Conservation (phyloP, 176 grass and related monocot genomes). For the Aegilops sharonensis region DNA sequence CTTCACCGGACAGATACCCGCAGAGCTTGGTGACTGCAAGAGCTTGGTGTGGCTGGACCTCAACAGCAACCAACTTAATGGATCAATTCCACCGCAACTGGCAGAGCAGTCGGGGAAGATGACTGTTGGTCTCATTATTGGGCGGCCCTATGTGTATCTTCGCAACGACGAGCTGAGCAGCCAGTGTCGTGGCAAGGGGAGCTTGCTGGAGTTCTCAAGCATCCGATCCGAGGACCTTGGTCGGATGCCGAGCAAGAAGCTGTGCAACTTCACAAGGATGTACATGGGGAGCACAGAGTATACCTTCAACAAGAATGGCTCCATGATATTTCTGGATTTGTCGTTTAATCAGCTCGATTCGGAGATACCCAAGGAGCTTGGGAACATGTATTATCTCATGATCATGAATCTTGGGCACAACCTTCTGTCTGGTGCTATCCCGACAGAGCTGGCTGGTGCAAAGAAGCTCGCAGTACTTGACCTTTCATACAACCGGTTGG, state of each 20-base stretch:
- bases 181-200: conserved; percentile 77
- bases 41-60: conserved; percentile 92
- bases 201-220: conserved; percentile 82
- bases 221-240: conserved; percentile 71
- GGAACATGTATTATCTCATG: conserved; percentile 87
- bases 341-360: conserved; percentile 83
- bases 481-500: conserved; percentile 74
- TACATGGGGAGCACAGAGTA: conserved; percentile 90
- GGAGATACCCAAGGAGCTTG: conserved; percentile 69
- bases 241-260: conserved; percentile 66
- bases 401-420: conserved; percentile 96
- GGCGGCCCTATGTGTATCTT: conserved; percentile 73
- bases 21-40: conserved; percentile 87
- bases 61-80: conserved; percentile 78
- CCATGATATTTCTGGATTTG: conserved; percentile 95
- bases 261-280: conserved; percentile 82
- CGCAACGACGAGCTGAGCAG: conserved; percentile 83
- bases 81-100: conserved; percentile 66
- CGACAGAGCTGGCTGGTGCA: conserved; percentile 48
- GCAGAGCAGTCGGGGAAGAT: conserved; percentile 83
- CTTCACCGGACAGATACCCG: conserved; percentile 69
- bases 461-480: conserved; percentile 75
- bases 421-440: conserved; percentile 64
- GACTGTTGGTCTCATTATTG: conserved; percentile 65
- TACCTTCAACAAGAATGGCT: conserved; percentile 91